Base-by-base conservation (phyloP, 2,329 filamentous ascomycete genomes). In the Xylaria sp. region DNA sequence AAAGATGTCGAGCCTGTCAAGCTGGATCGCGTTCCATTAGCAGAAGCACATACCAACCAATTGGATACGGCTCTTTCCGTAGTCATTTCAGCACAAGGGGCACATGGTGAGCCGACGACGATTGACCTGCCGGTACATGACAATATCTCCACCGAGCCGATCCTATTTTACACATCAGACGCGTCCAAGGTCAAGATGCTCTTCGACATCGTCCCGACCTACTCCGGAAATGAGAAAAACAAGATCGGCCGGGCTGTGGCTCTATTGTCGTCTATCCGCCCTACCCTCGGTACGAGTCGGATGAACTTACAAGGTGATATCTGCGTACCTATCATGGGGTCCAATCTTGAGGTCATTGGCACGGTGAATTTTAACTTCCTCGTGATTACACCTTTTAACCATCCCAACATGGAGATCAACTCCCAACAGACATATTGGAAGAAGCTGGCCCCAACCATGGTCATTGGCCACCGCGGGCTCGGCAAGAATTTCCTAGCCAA, bases 361-460 rank as follows among this genome's bases (percentile, higher is more conserved):
- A 90, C 91, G 0, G 93, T 99, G 73, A 97, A 97, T 75, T 99
- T 99, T 85, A 98, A 98, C 79, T 98, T 98, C 78, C 83, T 97
- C 36, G 88, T 98, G 76, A 94, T 99, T 74, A 98, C 93, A 0
- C 95, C 96, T 0, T 99, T 99, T 81, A 88, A 90, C 19, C 96
- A 98, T 78, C 93, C 93, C 6, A 97, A 97, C 68, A 96, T 99
- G 91, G 92, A 92, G 65, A 90, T 98, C 71, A 96, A 92, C 0
- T 93, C 93, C 42, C 88, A 94, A 66, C 93, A 97, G 77, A 98
- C 94, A 0, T 99, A 98, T 79, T 99, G 95, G 95, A 97, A 93
- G 82, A 97, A 93, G 78, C 84, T 97, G 78, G 88, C 92, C 12
- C 92, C 93, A 2, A 95, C 95, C 1, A 97, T 97, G 93, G 88